phyloP scores from a whole-genome alignment of 495 filamentous ascomycete genomes.

The Massariosphaeria phaeospora region DNA sequence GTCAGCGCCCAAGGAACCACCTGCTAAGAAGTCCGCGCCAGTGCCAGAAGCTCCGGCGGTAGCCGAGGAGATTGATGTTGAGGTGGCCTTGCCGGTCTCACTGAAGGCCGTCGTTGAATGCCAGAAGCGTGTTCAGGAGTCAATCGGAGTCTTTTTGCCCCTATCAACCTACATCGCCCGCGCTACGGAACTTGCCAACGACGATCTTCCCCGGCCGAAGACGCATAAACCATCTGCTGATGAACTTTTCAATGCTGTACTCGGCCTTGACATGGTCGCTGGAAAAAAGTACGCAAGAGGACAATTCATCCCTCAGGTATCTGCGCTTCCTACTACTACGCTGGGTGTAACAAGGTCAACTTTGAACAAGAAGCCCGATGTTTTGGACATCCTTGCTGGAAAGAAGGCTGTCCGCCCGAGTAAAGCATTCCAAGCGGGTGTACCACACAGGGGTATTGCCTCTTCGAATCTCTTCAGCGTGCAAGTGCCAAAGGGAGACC shows the following conservation, averaged over 20 bases:
- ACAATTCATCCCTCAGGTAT: conserved; percentile 68
- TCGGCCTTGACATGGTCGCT: conserved; percentile 63
- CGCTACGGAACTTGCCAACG: conserved; percentile 79
- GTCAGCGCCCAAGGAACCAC: conserved; percentile 40
- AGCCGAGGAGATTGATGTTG: conserved; percentile 45
- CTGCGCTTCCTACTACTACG: conserved; percentile 49
- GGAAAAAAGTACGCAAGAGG: conserved; percentile 47
- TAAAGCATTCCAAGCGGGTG: conserved; percentile 36
- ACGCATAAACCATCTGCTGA: conserved; percentile 60
- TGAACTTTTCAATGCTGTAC: conserved; percentile 82
- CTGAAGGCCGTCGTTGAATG: conserved; percentile 69
- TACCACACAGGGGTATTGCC: conserved; percentile 35
- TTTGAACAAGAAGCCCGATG: conserved; percentile 49
- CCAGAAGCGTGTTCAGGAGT: conserved; percentile 71
- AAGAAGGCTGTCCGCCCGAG: conserved; percentile 35
- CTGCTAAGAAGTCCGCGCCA: conserved; percentile 42
- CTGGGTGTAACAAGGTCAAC: conserved; percentile 32
- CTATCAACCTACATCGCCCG: conserved; percentile 81
- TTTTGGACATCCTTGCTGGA: conserved; percentile 72
- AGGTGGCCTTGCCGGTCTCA: conserved; percentile 68
- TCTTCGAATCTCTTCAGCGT: conserved; percentile 78
- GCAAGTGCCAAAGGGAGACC: conserved; percentile 67
- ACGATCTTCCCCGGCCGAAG: conserved; percentile 65
- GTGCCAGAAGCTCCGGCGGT: conserved; percentile 42
- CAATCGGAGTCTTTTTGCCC: conserved; percentile 71